Percentiles rank a stretch among this genome's conserved stretches.
Conservation (phyloP, 306 rosid species). For the Vicia villosa region DNA sequence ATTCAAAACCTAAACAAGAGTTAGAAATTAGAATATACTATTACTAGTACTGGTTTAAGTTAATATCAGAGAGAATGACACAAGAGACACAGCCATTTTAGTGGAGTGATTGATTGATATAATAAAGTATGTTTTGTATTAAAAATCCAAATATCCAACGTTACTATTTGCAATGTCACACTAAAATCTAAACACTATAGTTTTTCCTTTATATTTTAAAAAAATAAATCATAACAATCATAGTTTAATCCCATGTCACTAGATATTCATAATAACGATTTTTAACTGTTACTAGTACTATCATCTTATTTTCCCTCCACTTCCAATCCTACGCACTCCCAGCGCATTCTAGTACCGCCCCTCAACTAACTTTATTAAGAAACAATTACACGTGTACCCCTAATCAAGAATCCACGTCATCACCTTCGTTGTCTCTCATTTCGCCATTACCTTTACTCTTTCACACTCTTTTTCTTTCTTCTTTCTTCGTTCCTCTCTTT, state of each 20-base stretch:
- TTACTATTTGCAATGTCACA: neutral
- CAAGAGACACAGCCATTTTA: neutral
- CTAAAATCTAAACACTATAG: neutral
- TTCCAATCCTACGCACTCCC: slow-evolving; percentile 36
- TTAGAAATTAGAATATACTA: no score
- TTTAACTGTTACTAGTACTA: neutral
- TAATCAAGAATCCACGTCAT: slow-evolving; percentile 42
- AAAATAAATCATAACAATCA: neutral
- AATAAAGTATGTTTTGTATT: neutral
- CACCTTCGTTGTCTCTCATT: slow-evolving; percentile 20
- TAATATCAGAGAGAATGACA: neutral
- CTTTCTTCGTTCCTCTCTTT: neutral
- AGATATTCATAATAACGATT: neutral
- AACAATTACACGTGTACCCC: slow-evolving; percentile 60
- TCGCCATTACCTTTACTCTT: slow-evolving; percentile 34
- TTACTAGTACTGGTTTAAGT: neutral
- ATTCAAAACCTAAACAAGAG: no score
- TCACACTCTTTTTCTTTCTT: neutral
- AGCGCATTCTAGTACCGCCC: slow-evolving; percentile 56
- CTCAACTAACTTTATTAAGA: slow-evolving; percentile 38
- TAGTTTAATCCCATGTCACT: neutral
- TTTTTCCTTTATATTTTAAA: neutral
- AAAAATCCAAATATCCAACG: neutral
- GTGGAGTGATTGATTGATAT: neutral
- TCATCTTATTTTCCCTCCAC: no score